Evolutionary conservation across 1,284 basidiomycete species (phyloP).

Genomic region (Heliocybe sulcata): DNA sequence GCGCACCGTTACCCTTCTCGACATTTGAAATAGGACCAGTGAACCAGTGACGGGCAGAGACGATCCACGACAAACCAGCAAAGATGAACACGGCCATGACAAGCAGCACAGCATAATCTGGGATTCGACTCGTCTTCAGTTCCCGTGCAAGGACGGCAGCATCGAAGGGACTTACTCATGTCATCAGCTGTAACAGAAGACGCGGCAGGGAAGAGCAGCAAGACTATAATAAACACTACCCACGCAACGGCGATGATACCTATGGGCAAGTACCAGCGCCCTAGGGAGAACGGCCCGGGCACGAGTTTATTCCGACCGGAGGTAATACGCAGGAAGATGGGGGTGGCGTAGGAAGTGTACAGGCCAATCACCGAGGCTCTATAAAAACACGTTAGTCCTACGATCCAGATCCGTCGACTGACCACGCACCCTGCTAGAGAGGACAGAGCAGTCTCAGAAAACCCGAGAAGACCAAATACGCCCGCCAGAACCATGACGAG

Average conservation of each 20-base stretch:
- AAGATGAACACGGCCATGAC: slow-evolving; percentile 59
- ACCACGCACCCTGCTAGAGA: slow-evolving; percentile 55
- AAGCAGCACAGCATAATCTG: slow-evolving; percentile 64
- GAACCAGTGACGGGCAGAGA: slow-evolving; percentile 68
- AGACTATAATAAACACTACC: slow-evolving; percentile 54
- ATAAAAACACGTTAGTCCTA: neutral
- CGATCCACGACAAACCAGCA: slow-evolving; percentile 52
- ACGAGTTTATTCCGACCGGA: slow-evolving; percentile 49
- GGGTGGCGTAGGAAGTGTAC: slow-evolving; percentile 60
- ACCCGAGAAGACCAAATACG: slow-evolving; percentile 58
- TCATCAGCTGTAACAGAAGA: slow-evolving; percentile 32
- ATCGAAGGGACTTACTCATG: slow-evolving; percentile 41
- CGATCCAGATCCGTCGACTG: neutral
- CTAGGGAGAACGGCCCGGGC: slow-evolving; percentile 55
- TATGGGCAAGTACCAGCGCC: slow-evolving; percentile 51
- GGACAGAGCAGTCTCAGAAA: slow-evolving; percentile 53
- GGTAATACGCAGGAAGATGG: slow-evolving; percentile 65
- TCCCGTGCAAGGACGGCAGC: slow-evolving; percentile 2
- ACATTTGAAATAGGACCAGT: slow-evolving; percentile 54
- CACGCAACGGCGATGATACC: slow-evolving; percentile 56
- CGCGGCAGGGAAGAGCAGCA: slow-evolving; percentile 53
- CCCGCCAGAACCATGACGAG: slow-evolving; percentile 54
- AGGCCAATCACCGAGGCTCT: slow-evolving; percentile 67
- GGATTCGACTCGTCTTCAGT: neutral
- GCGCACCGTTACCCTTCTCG: slow-evolving; percentile 19